Conservation (phyloP, 140 eudicot species). For the Oenanthe javanica region DNA sequence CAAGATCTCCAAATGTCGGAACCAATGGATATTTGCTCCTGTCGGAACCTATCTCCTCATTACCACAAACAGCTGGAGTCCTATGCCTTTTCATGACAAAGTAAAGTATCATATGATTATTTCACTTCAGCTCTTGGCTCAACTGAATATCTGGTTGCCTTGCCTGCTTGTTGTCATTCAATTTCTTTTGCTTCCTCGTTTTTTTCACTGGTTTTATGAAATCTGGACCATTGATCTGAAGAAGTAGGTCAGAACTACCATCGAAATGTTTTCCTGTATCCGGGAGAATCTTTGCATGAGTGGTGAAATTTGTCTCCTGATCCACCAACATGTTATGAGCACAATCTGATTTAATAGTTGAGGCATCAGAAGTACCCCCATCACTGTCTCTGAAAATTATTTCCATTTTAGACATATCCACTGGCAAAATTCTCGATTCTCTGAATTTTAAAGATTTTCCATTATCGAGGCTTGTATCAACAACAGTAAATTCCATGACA, state of each 20-base stretch:
- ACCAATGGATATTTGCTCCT: background rate
- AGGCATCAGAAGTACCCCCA: constrained; percentile 16
- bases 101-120: background rate
- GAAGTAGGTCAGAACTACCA: background rate
- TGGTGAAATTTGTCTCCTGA: background rate
- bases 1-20: constrained; percentile 15
- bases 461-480: constrained; percentile 59
- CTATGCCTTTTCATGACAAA: constrained; percentile 27
- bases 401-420: constrained; percentile 14
- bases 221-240: constrained; percentile 2
- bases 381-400: constrained; percentile 21
- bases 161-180: constrained; percentile 10
- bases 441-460: constrained; percentile 29
- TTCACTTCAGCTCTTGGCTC: constrained; percentile 25
- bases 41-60: constrained; percentile 19
- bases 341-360: constrained; percentile 20
- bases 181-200: background rate
- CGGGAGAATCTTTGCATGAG: constrained; percentile 6
- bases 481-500: constrained; percentile 48
- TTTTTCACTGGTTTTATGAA: background rate
- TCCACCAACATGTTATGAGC: constrained; percentile 7
- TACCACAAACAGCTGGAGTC: constrained; percentile 30
- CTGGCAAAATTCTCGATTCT: constrained; percentile 40
- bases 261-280: constrained; percentile 9
- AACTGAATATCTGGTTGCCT: constrained; percentile 22